Evolutionary conservation across 1,284 basidiomycete species (phyloP).

Genomic region (Pseudozyma thailandica): DNA sequence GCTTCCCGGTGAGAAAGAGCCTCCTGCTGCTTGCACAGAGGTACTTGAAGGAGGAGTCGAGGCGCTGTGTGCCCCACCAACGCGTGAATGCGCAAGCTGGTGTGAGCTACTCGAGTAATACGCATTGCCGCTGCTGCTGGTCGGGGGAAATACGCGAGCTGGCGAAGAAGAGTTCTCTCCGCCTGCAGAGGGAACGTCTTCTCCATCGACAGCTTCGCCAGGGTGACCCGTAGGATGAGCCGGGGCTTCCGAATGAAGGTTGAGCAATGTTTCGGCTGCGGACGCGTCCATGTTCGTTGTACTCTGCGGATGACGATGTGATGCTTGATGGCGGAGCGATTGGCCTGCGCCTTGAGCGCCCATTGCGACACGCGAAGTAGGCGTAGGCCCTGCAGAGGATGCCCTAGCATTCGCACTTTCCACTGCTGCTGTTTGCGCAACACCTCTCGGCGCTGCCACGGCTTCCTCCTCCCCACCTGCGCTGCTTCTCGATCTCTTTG

Average conservation of each 20-base stretch:
- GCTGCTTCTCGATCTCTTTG: slow-evolving; percentile 34
- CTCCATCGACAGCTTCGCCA: neutral
- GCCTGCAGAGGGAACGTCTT: neutral
- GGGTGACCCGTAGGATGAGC: neutral
- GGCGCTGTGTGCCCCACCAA: slow-evolving; percentile 3
- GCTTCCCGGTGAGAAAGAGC: slow-evolving; percentile 29
- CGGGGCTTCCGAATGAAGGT: slow-evolving; percentile 34
- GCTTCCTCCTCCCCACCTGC: neutral
- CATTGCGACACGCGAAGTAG: neutral
- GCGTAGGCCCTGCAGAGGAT: slow-evolving; percentile 13
- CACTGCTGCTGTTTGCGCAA: slow-evolving; percentile 6
- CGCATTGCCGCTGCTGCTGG: slow-evolving; percentile 3
- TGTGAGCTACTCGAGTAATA: slow-evolving; percentile 11
- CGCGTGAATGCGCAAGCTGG: slow-evolving; percentile 9
- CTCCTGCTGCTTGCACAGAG: neutral
- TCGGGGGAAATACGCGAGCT: neutral
- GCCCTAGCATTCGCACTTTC: slow-evolving; percentile 7
- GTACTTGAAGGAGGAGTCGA: slow-evolving; percentile 10
- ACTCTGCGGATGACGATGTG: slow-evolving; percentile 9
- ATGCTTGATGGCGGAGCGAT: neutral
- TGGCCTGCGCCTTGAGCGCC: neutral
- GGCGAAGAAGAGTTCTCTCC: slow-evolving; percentile 9
- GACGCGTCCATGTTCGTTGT: slow-evolving; percentile 31
- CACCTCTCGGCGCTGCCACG: slow-evolving; percentile 3
- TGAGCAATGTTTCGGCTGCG: slow-evolving; percentile 43